Base-by-base conservation (phyloP, 345 rosid species). In the Brassica napus region DNA sequence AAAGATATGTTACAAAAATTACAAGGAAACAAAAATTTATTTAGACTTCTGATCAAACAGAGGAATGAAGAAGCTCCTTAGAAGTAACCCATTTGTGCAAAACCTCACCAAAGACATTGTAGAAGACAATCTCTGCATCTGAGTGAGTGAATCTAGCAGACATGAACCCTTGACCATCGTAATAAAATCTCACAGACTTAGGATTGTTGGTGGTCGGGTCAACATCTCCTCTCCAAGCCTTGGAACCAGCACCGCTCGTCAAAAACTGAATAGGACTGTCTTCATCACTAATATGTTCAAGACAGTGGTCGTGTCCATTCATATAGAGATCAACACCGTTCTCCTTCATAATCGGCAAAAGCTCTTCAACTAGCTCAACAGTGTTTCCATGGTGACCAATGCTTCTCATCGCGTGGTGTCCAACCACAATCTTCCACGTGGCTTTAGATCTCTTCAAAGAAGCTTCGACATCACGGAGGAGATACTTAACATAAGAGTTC, bases 191-290 rank as follows among this genome's bases (percentile, higher is more conserved):
- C 4, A 87, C 57, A 3, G 83, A 77, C 57, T 75, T 75, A 60
- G 77, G 81, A 55, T 85, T 76, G 72, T 77, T 80, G 28, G 87
- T 86, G 2, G 21, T 8, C 0, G 76, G 82, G 64, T 82, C 77
- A 39, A 85, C 7, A 67, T 83, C 89, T 18, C 92, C 90, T 68
- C 92, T 86, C 90, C 94, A 90, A 1, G 94, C 91, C 66, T 85
- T 87, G 1, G 94, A 90, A 5, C 92, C 91, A 65, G 94, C 94
- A n/a, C 94, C 92, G 18, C 94, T 90, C 0, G 92, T 88, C 5
- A 90, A 37, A 69, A 87, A 90, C 72, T 84, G 89, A 14, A 87
- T 82, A 0, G 81, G 83, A 68, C 86, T 87, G 76, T 87, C 65
- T 16, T 76, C 80, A 44, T 87, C 87, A 55, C 83, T 80, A 6